A percentile compares a stretch with the other conserved stretches of the same genome.
phyloP scores from a whole-genome alignment of 441 rosid species.

The Arabidopsis lyrata region DNA sequence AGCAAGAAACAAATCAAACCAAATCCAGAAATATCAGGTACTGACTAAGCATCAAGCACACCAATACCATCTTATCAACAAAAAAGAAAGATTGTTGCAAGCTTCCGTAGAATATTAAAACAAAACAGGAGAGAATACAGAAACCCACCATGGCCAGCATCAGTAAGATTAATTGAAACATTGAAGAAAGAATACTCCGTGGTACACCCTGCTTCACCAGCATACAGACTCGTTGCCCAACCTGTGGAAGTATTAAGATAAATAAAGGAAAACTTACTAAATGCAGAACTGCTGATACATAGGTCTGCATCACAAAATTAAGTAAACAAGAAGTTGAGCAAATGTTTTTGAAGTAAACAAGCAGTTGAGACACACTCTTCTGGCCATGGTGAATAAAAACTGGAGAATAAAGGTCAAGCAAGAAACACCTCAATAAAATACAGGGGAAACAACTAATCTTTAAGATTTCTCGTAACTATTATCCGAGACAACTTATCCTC shows the following conservation, averaged over 20 bases:
- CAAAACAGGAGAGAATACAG: constrained; percentile 24
- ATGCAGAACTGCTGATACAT: constrained; percentile 16
- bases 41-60: constrained; percentile 27
- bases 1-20: constrained; percentile 24
- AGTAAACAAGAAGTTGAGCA: background rate
- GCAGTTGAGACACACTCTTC: background rate
- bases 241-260: constrained; percentile 51
- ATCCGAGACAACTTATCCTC: background rate
- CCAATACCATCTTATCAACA: constrained; percentile 1
- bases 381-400: background rate
- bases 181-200: constrained; percentile 76
- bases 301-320: constrained; percentile 28
- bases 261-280: background rate
- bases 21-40: constrained; percentile 28
- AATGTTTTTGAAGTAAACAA: background rate
- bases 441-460: background rate
- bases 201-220: constrained; percentile 75
- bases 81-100: constrained; percentile 9
- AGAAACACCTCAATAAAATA: background rate
- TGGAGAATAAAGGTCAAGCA: background rate
- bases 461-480: background rate
- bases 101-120: constrained; percentile 1
- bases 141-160: constrained; percentile 92
- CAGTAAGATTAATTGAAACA: constrained; percentile 77
- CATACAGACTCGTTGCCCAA: constrained; percentile 82